Evolutionary conservation across 371 early-diverging fungal genomes (phyloP).

Genomic region (Mucor velutinosus): DNA sequence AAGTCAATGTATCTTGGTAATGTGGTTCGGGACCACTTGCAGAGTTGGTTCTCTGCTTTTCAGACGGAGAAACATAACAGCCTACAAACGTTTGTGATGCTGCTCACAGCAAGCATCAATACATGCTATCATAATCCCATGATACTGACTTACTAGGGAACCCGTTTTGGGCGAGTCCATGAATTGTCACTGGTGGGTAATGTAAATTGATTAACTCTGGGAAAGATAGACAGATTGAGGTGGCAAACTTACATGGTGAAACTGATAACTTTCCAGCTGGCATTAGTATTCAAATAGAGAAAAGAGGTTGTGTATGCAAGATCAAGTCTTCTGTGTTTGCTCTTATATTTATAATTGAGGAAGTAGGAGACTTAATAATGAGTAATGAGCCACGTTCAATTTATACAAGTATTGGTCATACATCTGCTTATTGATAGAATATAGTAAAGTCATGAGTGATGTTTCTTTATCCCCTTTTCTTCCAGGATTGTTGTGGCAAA

Average conservation of each 20-base stretch:
- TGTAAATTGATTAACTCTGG: neutral
- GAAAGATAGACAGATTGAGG: neutral
- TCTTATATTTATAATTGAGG: neutral
- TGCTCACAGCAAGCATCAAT: neutral
- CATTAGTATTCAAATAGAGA: constrained; percentile 7
- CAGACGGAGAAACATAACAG: constrained; percentile 34
- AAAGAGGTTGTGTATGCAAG: neutral
- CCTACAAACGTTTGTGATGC: constrained; percentile 41
- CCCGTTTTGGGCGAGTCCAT: constrained; percentile 24
- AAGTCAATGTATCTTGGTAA: constrained; percentile 33
- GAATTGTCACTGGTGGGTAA: constrained; percentile 5
- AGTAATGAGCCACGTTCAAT: neutral
- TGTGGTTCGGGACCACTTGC: constrained; percentile 40
- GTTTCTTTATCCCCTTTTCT: neutral
- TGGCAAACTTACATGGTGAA: constrained; percentile 15
- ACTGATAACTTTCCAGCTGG: constrained; percentile 22
- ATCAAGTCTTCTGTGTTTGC: neutral
- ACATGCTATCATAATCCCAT: neutral
- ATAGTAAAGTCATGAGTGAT: neutral
- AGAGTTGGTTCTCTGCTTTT: constrained; percentile 47
- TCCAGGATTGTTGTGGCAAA: neutral
- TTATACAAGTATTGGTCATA: neutral
- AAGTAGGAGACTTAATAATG: neutral
- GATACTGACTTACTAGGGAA: constrained; percentile 13
- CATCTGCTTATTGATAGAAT: neutral